These are phyloP conservation scores for Stephanodiscus triporus DNA, from an alignment of 108 stramenopile genomes.

Conservation along the genomic window DNA sequence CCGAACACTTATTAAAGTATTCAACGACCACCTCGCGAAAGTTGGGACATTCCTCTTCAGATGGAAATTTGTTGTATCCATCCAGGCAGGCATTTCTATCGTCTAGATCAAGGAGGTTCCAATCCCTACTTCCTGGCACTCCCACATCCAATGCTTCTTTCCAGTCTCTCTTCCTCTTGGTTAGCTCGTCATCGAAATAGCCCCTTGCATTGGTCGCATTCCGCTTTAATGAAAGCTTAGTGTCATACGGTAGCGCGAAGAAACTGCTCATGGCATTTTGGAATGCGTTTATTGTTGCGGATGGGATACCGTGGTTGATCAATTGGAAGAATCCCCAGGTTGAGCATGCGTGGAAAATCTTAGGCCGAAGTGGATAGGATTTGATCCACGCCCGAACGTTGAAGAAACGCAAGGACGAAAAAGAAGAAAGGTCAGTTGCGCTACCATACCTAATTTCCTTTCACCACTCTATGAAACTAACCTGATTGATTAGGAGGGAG, in stretches of 20 bases:
- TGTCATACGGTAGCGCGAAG: conserved; percentile 75
- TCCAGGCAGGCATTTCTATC: conserved; percentile 77
- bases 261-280: conserved; percentile 60
- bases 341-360: conserved; percentile 72
- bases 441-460: background rate
- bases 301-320: conserved; percentile 69
- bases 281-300: conserved; percentile 59
- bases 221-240: conserved; percentile 73
- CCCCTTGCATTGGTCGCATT: conserved; percentile 80
- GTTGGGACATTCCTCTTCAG: conserved; percentile 52
- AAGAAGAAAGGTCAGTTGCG: background rate
- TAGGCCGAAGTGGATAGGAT: conserved; percentile 33
- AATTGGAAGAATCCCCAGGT: conserved; percentile 93
- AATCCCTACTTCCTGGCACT: conserved; percentile 70
- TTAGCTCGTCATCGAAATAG: conserved; percentile 93
- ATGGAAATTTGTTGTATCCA: conserved; percentile 88
- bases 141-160: conserved; percentile 90
- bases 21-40: conserved; percentile 63
- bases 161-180: conserved; percentile 90
- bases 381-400: background rate
- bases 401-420: background rate
- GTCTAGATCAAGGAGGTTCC: conserved; percentile 58
- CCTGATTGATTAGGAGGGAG: conserved; percentile 1
- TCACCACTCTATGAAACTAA: background rate
- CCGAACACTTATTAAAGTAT: conserved; percentile 75